Evolutionary conservation across 306 rosid species (phyloP).

Genomic region (Mucuna pruriens): DNA sequence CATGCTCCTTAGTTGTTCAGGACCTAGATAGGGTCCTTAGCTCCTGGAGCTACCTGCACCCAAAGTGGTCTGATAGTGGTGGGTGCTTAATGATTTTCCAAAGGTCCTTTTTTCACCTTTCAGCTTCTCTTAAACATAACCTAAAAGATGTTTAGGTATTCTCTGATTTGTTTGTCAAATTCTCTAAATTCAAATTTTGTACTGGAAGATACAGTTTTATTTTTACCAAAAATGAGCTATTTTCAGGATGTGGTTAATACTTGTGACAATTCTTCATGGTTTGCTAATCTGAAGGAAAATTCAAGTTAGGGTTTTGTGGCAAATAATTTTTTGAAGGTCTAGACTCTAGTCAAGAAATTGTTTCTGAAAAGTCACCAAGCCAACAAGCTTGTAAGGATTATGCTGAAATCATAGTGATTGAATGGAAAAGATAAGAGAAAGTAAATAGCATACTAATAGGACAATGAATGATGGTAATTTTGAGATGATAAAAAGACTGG

Average conservation of each 20-base stretch:
- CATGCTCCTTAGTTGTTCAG: conserved; percentile 31
- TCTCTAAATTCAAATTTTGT: neutral
- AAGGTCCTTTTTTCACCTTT: neutral
- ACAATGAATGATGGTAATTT: neutral
- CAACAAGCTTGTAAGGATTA: neutral
- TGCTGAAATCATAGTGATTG: neutral
- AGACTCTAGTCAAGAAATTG: neutral
- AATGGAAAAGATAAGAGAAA: neutral
- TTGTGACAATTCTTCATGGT: neutral
- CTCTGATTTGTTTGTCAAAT: neutral
- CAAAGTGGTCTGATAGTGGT: neutral
- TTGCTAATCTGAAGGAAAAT: neutral
- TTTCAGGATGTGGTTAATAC: neutral
- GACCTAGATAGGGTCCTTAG: conserved; percentile 11
- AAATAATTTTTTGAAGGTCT: neutral
- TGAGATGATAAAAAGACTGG: neutral
- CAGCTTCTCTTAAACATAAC: neutral
- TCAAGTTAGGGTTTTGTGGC: neutral
- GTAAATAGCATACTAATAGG: neutral
- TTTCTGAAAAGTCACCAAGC: neutral
- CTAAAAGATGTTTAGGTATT: neutral
- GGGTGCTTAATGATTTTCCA: conserved; percentile 8
- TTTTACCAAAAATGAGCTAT: neutral
- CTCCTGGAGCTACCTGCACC: conserved; percentile 17
- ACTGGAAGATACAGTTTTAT: neutral